phyloP scores from a whole-genome alignment of 148 eudicot species.

The Rhododendron vialii region DNA sequence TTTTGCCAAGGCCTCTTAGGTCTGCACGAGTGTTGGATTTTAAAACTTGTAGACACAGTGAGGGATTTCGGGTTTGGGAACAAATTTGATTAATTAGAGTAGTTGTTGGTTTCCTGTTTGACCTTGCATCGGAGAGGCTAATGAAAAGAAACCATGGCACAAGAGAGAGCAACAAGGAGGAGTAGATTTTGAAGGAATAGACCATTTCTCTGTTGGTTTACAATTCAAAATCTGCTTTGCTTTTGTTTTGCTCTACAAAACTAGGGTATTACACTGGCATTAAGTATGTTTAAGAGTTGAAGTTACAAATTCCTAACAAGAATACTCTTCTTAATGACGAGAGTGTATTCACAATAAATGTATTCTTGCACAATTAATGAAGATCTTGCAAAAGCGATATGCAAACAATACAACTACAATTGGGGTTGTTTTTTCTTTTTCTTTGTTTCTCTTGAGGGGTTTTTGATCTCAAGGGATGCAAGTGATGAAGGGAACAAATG shows the following conservation, averaged over 20 bases:
- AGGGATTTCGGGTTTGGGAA: not conserved
- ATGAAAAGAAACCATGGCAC: not conserved
- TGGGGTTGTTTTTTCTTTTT: too few relatives aligned
- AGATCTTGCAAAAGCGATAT: too few relatives aligned
- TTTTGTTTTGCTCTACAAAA: not conserved
- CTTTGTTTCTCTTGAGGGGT: too few relatives aligned
- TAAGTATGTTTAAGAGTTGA: too few relatives aligned
- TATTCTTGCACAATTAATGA: too few relatives aligned
- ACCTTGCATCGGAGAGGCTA: not conserved
- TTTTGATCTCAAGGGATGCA: too few relatives aligned
- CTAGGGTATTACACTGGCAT: too few relatives aligned
- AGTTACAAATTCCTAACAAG: too few relatives aligned
- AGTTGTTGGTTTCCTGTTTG: not conserved
- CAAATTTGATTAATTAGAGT: conserved; percentile 1
- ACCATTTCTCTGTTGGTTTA: not conserved
- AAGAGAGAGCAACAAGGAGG: not conserved
- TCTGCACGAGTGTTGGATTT: conserved; percentile 2
- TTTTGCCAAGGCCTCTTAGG: conserved; percentile 14
- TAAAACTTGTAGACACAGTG: not conserved
- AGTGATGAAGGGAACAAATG: too few relatives aligned
- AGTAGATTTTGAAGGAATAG: not conserved
- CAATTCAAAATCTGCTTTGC: not conserved
- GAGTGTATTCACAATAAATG: too few relatives aligned
- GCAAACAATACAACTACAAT: too few relatives aligned
- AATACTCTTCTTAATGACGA: too few relatives aligned